Percentiles rank a stretch among this genome's conserved stretches.
These are phyloP conservation scores for Yarrowia sp. DNA, from an alignment of 805 yeast genomes.

Conservation along the genomic window DNA sequence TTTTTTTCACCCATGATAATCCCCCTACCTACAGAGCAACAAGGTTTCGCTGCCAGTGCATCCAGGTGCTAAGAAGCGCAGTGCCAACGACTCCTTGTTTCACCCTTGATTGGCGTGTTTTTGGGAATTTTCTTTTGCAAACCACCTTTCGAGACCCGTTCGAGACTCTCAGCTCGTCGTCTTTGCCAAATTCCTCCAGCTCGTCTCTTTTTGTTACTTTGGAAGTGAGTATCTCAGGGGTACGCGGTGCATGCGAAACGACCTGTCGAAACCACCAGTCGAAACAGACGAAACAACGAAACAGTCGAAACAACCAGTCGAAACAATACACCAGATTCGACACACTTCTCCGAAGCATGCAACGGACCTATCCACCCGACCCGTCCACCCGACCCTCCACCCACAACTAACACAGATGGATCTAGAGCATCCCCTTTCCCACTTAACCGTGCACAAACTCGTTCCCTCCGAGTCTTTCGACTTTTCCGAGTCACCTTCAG, in stretches of 20 bases:
- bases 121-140: background rate
- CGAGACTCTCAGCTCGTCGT: background rate
- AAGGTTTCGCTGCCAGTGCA: conserved; percentile 3
- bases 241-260: background rate
- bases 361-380: too few relatives aligned
- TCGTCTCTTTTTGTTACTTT: too few relatives aligned
- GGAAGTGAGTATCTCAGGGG: conserved; percentile 3
- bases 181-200: too few relatives aligned
- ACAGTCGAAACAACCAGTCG: background rate
- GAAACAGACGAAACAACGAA: background rate
- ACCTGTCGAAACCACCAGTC: background rate
- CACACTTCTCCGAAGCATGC: too few relatives aligned
- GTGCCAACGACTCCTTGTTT: conserved; percentile 11
- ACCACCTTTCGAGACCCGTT: background rate
- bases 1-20: background rate
- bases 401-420: conserved; percentile 22
- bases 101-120: conserved; percentile 18
- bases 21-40: too few relatives aligned
- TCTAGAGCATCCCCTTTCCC: conserved; percentile 1
- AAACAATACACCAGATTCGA: too few relatives aligned
- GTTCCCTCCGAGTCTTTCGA: conserved; percentile 19
- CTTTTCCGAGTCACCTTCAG: conserved; percentile 21
- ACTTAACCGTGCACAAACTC: conserved; percentile 18
- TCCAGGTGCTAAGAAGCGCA: background rate
- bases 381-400: too few relatives aligned